phyloP scores from a whole-genome alignment of 179 eudicot species.

The Beta macrorhiza region DNA sequence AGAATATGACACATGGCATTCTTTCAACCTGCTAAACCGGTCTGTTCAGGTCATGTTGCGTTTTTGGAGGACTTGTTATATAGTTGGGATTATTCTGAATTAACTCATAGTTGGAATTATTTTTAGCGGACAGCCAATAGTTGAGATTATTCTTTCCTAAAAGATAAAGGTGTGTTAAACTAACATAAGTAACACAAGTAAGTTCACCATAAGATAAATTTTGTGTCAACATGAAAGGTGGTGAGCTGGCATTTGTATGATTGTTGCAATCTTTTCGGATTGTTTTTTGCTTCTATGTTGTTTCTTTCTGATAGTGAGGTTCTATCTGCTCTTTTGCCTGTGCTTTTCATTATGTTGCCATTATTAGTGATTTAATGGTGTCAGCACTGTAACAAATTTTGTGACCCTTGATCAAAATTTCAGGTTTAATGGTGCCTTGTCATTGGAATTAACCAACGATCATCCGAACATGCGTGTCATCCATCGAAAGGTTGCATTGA shows the following conservation, averaged over 20 bases:
- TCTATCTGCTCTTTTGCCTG: background rate
- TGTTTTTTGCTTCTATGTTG: background rate
- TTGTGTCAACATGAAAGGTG: background rate
- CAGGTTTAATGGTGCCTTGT: slow-evolving; percentile 92
- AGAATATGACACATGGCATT: no score
- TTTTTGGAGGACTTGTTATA: no score
- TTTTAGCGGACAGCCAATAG: no score
- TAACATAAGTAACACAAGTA: no score
- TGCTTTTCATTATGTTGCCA: background rate
- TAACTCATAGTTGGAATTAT: no score
- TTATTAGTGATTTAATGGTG: background rate
- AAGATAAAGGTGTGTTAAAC: no score
- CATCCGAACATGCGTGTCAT: slow-evolving; percentile 93
- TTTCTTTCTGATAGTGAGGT: background rate
- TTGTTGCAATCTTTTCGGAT: background rate
- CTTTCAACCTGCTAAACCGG: no score
- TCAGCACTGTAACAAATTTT: background rate
- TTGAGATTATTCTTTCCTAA: no score
- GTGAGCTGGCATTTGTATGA: background rate
- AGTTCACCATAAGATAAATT: no score
- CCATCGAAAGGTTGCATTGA: slow-evolving; percentile 88
- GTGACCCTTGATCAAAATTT: slow-evolving; percentile 24
- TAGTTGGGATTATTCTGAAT: no score
- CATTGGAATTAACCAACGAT: slow-evolving; percentile 80
- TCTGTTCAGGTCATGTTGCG: no score